phyloP scores from a whole-genome alignment of 2,329 filamentous ascomycete genomes.

The Clonostachys sp. region DNA sequence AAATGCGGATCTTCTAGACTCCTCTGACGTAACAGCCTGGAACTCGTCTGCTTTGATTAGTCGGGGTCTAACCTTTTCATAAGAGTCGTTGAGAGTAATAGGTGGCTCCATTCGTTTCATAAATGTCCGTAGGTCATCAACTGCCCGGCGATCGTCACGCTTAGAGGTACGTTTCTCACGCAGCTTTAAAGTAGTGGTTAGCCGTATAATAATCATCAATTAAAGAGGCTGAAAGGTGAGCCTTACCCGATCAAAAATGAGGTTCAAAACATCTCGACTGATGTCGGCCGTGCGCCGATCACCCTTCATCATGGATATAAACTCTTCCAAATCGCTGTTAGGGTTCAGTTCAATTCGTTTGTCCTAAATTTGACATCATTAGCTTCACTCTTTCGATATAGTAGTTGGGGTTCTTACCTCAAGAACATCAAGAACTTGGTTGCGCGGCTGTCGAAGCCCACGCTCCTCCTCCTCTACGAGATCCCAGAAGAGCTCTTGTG shows the following conservation, averaged over 20 bases:
- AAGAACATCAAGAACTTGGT: constrained; percentile 81
- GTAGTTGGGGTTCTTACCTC: constrained; percentile 55
- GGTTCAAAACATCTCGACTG: constrained; percentile 70
- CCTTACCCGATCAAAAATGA: constrained; percentile 78
- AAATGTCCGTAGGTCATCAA: constrained; percentile 78
- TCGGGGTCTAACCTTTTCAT: constrained; percentile 79
- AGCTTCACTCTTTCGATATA: too few species aligned
- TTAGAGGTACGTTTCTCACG: constrained; percentile 85
- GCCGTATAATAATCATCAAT: not conserved
- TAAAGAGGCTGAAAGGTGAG: not conserved
- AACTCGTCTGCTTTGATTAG: constrained; percentile 82
- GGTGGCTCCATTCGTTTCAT: constrained; percentile 91
- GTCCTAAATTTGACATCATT: constrained; percentile 49
- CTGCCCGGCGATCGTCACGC: constrained; percentile 76
- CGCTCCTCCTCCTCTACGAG: constrained; percentile 90
- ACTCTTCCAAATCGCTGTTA: constrained; percentile 85
- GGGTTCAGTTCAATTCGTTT: constrained; percentile 86
- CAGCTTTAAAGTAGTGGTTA: constrained; percentile 42
- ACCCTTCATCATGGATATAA: constrained; percentile 74
- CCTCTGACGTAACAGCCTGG: constrained; percentile 75
- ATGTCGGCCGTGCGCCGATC: constrained; percentile 87
- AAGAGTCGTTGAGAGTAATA: constrained; percentile 72
- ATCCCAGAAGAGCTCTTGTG: constrained; percentile 95
- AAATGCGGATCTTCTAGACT: constrained; percentile 77
- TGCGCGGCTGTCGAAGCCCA: constrained; percentile 73